phyloP scores from a whole-genome alignment of 2,329 filamentous ascomycete species.

The Fusarium multiceps region DNA sequence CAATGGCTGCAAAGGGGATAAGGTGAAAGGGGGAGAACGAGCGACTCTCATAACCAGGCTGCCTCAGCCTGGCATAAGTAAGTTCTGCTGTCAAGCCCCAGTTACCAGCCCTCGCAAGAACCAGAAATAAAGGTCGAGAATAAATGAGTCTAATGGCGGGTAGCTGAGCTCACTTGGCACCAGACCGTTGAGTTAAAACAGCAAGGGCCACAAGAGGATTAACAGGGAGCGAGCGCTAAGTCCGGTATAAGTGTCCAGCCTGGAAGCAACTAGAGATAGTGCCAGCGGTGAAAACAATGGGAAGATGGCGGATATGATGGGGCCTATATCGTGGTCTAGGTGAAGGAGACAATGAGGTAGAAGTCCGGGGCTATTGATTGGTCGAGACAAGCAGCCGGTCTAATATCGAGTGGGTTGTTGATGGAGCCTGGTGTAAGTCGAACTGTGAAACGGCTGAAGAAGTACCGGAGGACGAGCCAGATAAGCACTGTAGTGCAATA shows the following conservation, averaged over 20 bases:
- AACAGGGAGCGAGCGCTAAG: slow-evolving; percentile 5
- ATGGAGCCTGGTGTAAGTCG: slow-evolving; percentile 39
- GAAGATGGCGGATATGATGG: slow-evolving; percentile 16
- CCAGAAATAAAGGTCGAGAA: slow-evolving; percentile 5
- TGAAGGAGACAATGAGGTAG: slow-evolving; percentile 8
- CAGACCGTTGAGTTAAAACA: slow-evolving; percentile 18
- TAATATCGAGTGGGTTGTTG: slow-evolving; percentile 27
- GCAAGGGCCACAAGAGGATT: slow-evolving; percentile 12
- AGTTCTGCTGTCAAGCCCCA: background rate
- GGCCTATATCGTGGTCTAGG: slow-evolving; percentile 21
- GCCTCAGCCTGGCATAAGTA: slow-evolving; percentile 11
- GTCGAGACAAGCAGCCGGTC: slow-evolving; percentile 6
- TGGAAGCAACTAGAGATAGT: slow-evolving; percentile 8
- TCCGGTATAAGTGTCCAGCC: background rate
- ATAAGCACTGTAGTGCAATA: background rate
- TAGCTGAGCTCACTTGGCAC: slow-evolving; percentile 8
- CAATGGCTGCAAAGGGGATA: slow-evolving; percentile 4
- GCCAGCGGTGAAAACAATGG: slow-evolving; percentile 20
- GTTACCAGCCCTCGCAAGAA: slow-evolving; percentile 7
- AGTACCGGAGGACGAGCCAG: background rate
- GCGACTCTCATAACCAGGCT: slow-evolving; percentile 11
- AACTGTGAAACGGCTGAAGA: slow-evolving; percentile 13
- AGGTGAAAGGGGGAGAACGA: slow-evolving; percentile 9
- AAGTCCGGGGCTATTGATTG: slow-evolving; percentile 26
- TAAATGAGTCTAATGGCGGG: slow-evolving; percentile 4